phyloP scores from a whole-genome alignment of 768 basidiomycete genomes.

The Tylopilus vinaceipallidus region DNA sequence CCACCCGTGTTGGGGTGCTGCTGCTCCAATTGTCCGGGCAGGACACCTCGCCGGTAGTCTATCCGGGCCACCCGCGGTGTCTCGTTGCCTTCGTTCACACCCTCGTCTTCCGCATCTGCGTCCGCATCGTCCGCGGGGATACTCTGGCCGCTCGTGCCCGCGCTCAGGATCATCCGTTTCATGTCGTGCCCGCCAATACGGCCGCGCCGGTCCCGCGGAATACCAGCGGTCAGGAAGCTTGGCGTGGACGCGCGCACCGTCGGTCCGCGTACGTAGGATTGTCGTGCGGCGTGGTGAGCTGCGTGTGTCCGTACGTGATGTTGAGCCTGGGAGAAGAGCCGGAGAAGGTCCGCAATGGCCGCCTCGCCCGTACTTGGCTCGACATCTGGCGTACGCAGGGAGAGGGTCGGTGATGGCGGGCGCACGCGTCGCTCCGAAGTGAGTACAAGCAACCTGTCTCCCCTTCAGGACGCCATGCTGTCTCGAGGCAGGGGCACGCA shows the following conservation, averaged over 20 bases:
- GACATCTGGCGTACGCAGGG: conserved; percentile 47
- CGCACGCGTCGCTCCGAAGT: conserved; percentile 63
- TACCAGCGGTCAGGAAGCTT: conserved; percentile 69
- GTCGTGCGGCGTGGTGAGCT: conserved; percentile 31
- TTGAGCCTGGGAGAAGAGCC: conserved; percentile 54
- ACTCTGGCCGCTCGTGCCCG: conserved; percentile 20
- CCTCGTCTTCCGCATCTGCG: conserved; percentile 33
- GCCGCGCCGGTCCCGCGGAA: conserved; percentile 76
- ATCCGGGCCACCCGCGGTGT: conserved; percentile 55
- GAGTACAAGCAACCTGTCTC: conserved; percentile 66
- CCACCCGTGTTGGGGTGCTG: conserved; percentile 57
- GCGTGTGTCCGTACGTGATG: conserved; percentile 31
- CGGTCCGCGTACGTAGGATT: conserved; percentile 27
- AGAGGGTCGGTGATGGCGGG: conserved; percentile 57
- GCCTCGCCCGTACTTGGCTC: conserved; percentile 64
- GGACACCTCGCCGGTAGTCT: conserved; percentile 15
- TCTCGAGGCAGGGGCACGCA: conserved; percentile 31
- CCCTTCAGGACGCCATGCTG: conserved; percentile 2
- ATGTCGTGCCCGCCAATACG: conserved; percentile 52
- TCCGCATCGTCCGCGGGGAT: conserved; percentile 26
- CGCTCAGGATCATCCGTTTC: conserved; percentile 29
- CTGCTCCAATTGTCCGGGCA: conserved; percentile 36
- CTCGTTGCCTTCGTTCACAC: conserved; percentile 52
- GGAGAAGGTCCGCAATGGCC: conserved; percentile 65
- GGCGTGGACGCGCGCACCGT: conserved; percentile 39